Evolutionary conservation across 164 flowering plant species (phyloP).

Genomic region (Saururus chinensis): DNA sequence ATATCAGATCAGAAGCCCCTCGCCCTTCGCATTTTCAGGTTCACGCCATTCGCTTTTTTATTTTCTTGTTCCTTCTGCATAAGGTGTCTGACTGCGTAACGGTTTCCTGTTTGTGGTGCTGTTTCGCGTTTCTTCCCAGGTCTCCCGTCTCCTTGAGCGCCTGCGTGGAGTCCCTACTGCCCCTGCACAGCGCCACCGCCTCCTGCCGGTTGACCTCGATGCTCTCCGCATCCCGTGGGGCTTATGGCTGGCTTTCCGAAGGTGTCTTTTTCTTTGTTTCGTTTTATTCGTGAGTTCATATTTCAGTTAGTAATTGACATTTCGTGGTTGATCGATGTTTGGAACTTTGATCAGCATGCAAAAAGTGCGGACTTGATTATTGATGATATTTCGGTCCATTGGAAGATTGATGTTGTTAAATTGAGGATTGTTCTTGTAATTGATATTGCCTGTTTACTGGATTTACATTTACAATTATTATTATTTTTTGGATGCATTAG

Average conservation of each 20-base stretch:
- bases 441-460: too few relatives aligned
- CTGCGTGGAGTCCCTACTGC: constrained; percentile 59
- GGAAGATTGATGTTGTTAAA: too few relatives aligned
- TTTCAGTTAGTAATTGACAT: too few relatives aligned
- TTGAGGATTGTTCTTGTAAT: too few relatives aligned
- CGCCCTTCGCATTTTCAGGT: constrained; percentile 33
- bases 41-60: background rate
- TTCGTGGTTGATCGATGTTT: too few relatives aligned
- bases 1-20: constrained; percentile 15
- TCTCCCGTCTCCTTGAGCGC: constrained; percentile 73
- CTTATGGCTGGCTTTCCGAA: constrained; percentile 61
- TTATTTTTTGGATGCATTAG: too few relatives aligned
- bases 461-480: too few relatives aligned
- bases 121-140: constrained; percentile 18
- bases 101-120: background rate
- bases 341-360: too few relatives aligned
- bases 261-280: constrained; percentile 22
- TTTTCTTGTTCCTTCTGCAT: too few relatives aligned
- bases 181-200: constrained; percentile 80
- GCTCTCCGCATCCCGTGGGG: constrained; percentile 60
- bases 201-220: constrained; percentile 73
- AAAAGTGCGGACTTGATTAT: too few relatives aligned
- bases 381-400: too few relatives aligned
- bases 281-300: background rate
- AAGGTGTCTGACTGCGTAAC: background rate